Percentiles rank a stretch among this genome's conserved stretches.
phyloP scores from a whole-genome alignment of 495 filamentous ascomycete species.

The Pseudomonodictys pantanalensis region DNA sequence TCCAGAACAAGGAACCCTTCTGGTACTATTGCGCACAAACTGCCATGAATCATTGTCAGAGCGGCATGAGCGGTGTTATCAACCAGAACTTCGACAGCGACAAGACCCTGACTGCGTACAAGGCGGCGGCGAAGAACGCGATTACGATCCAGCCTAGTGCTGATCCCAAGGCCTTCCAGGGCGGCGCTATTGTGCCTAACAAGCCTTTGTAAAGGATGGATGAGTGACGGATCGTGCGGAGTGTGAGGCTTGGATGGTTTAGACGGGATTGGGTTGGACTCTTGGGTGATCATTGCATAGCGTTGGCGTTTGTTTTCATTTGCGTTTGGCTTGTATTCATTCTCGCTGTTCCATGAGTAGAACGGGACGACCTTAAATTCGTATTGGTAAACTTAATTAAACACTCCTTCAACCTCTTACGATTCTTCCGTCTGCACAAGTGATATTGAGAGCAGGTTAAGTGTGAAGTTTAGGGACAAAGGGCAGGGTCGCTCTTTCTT shows the following conservation, averaged over 20 bases:
- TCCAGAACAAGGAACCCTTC: constrained; percentile 24
- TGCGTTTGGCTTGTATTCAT: background rate
- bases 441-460: too few relatives aligned
- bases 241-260: background rate
- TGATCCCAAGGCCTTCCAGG: background rate
- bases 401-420: too few relatives aligned
- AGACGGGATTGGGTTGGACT: background rate
- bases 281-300: background rate
- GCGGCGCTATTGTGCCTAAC: constrained; percentile 12
- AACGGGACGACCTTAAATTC: too few relatives aligned
- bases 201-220: constrained; percentile 15
- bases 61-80: constrained; percentile 30
- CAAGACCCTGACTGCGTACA: constrained; percentile 28
- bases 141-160: background rate
- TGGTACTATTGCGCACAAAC: constrained; percentile 35
- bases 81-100: constrained; percentile 33
- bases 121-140: constrained; percentile 17
- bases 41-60: constrained; percentile 30
- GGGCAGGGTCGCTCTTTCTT: too few relatives aligned
- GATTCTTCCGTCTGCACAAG: too few relatives aligned
- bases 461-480: too few relatives aligned
- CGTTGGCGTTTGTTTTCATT: constrained; percentile 10
- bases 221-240: background rate
- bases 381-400: too few relatives aligned
- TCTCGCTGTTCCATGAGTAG: background rate